phyloP scores from a whole-genome alignment of 768 basidiomycete species.

The Psilocybe subaeruginosa region DNA sequence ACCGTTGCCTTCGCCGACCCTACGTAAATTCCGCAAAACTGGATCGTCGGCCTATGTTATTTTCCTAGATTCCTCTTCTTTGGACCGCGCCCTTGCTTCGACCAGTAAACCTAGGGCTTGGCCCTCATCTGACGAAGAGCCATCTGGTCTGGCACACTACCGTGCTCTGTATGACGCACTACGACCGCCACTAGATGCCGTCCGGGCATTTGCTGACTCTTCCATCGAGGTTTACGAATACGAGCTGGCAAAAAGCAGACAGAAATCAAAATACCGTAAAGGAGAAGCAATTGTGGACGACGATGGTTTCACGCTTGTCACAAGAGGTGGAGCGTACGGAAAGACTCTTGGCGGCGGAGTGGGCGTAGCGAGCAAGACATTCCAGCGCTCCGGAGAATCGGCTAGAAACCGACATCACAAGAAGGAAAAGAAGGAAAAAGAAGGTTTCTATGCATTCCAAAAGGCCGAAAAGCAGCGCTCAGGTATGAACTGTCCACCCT shows the following conservation, averaged over 20 bases:
- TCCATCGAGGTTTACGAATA: slow-evolving; percentile 80
- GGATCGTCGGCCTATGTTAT: slow-evolving; percentile 75
- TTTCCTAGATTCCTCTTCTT: slow-evolving; percentile 70
- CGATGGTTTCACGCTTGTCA: slow-evolving; percentile 94
- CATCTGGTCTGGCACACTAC: slow-evolving; percentile 78
- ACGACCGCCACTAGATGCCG: slow-evolving; percentile 75
- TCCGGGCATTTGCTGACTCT: slow-evolving; percentile 81
- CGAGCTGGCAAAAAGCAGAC: slow-evolving; percentile 61
- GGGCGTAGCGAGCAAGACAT: slow-evolving; percentile 61
- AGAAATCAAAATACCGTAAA: slow-evolving; percentile 70
- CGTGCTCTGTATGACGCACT: slow-evolving; percentile 58
- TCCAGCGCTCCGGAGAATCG: slow-evolving; percentile 65
- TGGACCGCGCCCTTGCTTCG: slow-evolving; percentile 63
- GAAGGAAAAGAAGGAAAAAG: slow-evolving; percentile 70
- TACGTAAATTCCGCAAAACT: slow-evolving; percentile 63
- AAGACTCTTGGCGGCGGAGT: slow-evolving; percentile 84
- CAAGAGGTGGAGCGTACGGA: slow-evolving; percentile 90
- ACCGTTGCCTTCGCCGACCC: slow-evolving; percentile 55
- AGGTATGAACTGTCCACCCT: slow-evolving; percentile 46
- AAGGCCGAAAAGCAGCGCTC: slow-evolving; percentile 86
- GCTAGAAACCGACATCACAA: slow-evolving; percentile 44
- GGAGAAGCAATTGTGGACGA: slow-evolving; percentile 92
- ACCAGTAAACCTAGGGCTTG: slow-evolving; percentile 61
- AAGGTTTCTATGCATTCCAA: slow-evolving; percentile 89
- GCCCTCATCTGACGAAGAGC: slow-evolving; percentile 60